Percentiles rank a stretch among this genome's conserved stretches.
phyloP scores from a whole-genome alignment of 306 rosid genomes.

The Vigna radiata region DNA sequence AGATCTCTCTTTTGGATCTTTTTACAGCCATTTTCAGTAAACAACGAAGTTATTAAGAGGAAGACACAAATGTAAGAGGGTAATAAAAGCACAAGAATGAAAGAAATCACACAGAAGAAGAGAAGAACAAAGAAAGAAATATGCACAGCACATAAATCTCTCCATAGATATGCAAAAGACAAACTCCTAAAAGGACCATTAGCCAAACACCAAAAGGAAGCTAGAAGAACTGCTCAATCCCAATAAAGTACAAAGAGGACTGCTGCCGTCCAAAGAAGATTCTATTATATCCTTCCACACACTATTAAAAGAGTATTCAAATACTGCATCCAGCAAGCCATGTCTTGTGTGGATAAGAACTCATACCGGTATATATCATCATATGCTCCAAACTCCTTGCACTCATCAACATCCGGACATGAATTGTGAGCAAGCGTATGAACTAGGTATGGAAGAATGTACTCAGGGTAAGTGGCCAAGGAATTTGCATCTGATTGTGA shows the following conservation, averaged over 20 bases:
- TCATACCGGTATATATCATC: constrained; percentile 79
- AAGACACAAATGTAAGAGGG: not conserved
- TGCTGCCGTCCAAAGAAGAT: not conserved
- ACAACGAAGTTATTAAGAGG: not conserved
- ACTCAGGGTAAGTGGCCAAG: constrained; percentile 76
- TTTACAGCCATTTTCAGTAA: not conserved
- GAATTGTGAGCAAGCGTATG: constrained; percentile 88
- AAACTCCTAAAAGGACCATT: not conserved
- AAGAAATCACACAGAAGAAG: not conserved
- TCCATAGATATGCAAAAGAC: not conserved
- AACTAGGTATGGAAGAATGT: constrained; percentile 82
- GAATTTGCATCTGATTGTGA: constrained; percentile 76
- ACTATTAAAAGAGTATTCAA: constrained; percentile 26
- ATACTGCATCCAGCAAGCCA: constrained; percentile 25
- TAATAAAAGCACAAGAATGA: not conserved
- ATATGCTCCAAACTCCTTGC: constrained; percentile 84
- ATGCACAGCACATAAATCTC: not conserved
- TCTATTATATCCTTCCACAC: not conserved
- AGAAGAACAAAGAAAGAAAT: not conserved
- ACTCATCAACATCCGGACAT: constrained; percentile 86
- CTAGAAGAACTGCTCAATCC: not conserved
- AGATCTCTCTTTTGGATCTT: constrained; percentile 10
- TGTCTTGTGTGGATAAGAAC: constrained; percentile 20
- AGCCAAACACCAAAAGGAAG: not conserved
- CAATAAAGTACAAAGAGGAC: not conserved